Base-by-base conservation (phyloP, 2,329 filamentous ascomycete species). In the Clonostachys rhizophaga region DNA sequence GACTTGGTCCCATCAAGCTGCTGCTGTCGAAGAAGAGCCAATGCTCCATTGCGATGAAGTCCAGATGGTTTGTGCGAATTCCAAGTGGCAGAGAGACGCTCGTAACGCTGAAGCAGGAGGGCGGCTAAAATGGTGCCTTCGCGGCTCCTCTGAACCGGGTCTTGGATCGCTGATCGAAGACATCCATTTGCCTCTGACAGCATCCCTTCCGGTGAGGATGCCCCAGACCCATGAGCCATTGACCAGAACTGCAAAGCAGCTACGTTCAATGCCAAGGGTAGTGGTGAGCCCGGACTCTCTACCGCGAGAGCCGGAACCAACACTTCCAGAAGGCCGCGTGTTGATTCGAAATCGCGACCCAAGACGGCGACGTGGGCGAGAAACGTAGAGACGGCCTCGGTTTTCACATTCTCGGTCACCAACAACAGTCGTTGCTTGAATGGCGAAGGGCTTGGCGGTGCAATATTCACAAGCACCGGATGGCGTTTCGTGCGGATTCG, bases 41-140 rank as follows among this genome's bases (percentile, higher is more conserved):
- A 46, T 42, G 51, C 51, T 20, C 51, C 51, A 41, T 53, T 47
- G 36, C 49, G 49, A 45, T 53, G 51, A 34, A 45, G 43, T 41
- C 51, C 47, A 34, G 37, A 44, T 43, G 47, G 47, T 24, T 35
- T 44, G 33, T 47, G 49, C 16, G 49, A 47, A 43, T 40, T 46
- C 41, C 43, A 49, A 37, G 45, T 45, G 46, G 51, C 49, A 42
- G 47, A 46, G 18, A 53, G 34, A 37, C 45, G 49, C 35, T 53
- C 51, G 46, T 51, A 53, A 45, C 49, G 49, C 46, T 53, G 51
- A 44, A 53, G 43, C 47, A 53, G 43, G 41, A 50, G 48, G 12
- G 43, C 47, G 33, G 46, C 45, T 18, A 53, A 47, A 30, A 53
- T 44, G 30, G 51, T 53, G 36, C 47, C 49, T 47, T 51, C 49